phyloP scores from a whole-genome alignment of 2,329 filamentous ascomycete species.

The Capronia coronata region DNA sequence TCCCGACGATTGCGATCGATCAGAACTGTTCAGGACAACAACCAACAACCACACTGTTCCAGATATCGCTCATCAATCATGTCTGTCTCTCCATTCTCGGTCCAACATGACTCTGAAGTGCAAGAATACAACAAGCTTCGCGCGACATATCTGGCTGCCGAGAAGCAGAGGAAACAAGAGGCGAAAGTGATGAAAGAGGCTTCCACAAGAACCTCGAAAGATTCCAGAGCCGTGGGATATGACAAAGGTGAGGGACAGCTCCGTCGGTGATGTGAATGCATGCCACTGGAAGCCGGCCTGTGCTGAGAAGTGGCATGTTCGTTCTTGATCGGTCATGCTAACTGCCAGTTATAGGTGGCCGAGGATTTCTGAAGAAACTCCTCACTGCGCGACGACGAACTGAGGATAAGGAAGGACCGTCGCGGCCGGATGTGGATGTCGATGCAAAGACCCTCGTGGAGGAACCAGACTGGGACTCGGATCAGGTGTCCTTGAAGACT shows the following conservation, averaged over 20 bases:
- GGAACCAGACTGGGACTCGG: conserved; percentile 11
- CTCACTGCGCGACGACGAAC: neutral
- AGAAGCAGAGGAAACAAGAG: conserved; percentile 13
- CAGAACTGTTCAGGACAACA: too few species aligned
- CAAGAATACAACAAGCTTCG: conserved; percentile 21
- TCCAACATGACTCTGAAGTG: conserved; percentile 23
- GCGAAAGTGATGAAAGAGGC: conserved; percentile 6
- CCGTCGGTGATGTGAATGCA: too few species aligned
- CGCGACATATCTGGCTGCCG: conserved; percentile 8
- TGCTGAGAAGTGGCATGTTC: too few species aligned
- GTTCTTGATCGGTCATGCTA: too few species aligned
- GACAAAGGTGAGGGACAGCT: conserved; percentile 8
- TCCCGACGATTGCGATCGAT: too few species aligned
- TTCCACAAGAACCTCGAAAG: conserved; percentile 1
- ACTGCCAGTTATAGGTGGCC: neutral
- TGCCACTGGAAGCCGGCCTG: too few species aligned
- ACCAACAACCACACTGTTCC: neutral
- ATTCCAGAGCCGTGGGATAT: neutral
- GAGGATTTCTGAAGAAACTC: neutral
- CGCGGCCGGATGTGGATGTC: neutral
- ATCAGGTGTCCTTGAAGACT: conserved; percentile 9
- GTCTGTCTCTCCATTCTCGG: conserved; percentile 18
- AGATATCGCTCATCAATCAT: conserved; percentile 4
- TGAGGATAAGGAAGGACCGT: neutral
- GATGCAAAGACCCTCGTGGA: conserved; percentile 3